Evolutionary conservation across 2,329 filamentous ascomycete genomes (phyloP).

Genomic region (Botrytis pseudocinerea): DNA sequence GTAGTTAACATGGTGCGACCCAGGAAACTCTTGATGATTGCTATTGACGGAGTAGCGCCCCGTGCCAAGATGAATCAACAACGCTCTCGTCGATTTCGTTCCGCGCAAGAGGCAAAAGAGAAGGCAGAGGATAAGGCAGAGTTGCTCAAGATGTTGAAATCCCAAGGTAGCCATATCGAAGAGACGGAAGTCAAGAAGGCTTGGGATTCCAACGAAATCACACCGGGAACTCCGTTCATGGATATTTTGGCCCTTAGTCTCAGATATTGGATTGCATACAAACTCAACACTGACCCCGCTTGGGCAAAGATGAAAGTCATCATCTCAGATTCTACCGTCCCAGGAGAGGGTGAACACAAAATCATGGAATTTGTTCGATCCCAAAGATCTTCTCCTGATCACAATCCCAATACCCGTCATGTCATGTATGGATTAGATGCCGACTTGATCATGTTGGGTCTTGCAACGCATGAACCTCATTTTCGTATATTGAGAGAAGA

Average conservation of each 20-base stretch:
- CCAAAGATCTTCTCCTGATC: constrained; percentile 83
- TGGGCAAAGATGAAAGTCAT: constrained; percentile 98
- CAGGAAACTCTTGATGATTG: constrained; percentile 94
- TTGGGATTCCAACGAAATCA: constrained; percentile 87
- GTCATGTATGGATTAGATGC: constrained; percentile 98
- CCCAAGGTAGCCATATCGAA: constrained; percentile 66
- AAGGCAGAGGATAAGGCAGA: constrained; percentile 91
- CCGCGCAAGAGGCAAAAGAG: constrained; percentile 90
- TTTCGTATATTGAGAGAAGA: constrained; percentile 96
- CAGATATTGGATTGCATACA: constrained; percentile 96
- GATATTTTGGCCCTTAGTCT: constrained; percentile 86
- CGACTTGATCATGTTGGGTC: constrained; percentile 96
- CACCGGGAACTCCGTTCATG: constrained; percentile 98
- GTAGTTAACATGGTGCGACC: constrained; percentile 99
- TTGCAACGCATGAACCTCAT: constrained; percentile 95
- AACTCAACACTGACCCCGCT: constrained; percentile 92
- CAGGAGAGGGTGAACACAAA: constrained; percentile 97
- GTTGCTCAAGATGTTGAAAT: constrained; percentile 78
- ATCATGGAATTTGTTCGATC: constrained; percentile 98
- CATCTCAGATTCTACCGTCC: constrained; percentile 96
- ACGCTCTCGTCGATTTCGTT: constrained; percentile 90
- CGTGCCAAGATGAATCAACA: constrained; percentile 99
- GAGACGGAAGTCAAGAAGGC: constrained; percentile 77
- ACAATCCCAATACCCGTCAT: constrained; percentile 95
- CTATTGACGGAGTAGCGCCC: constrained; percentile 95